phyloP scores from a whole-genome alignment of 805 yeast genomes.

The Komagataella phaffii region DNA sequence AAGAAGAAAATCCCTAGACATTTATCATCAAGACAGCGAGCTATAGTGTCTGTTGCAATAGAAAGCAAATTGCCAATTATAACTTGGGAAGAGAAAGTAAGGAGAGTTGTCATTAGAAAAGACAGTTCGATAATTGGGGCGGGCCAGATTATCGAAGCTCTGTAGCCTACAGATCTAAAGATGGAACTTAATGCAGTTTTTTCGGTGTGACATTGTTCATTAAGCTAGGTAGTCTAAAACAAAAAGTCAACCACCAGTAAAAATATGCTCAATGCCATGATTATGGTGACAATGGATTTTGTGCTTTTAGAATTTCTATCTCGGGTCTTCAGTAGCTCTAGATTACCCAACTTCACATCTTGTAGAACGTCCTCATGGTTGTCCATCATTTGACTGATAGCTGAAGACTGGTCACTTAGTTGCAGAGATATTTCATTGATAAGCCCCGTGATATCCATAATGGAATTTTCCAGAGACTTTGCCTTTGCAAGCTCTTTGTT shows the following conservation, averaged over 20 bases:
- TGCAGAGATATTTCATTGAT: constrained; percentile 69
- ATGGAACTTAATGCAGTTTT: background rate
- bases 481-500: constrained; percentile 48
- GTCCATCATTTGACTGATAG: constrained; percentile 46
- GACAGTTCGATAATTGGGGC: constrained; percentile 62
- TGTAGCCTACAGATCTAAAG: background rate
- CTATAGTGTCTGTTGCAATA: constrained; percentile 41
- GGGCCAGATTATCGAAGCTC: constrained; percentile 11
- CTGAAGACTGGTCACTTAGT: constrained; percentile 57
- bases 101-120: constrained; percentile 56
- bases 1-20: constrained; percentile 31
- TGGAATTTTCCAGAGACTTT: constrained; percentile 43
- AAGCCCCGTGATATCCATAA: constrained; percentile 60
- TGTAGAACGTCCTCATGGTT: constrained; percentile 53
- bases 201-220: background rate
- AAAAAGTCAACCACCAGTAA: constrained; percentile 42
- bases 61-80: constrained; percentile 39
- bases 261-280: constrained; percentile 41
- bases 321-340: constrained; percentile 55
- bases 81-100: constrained; percentile 35
- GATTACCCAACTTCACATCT: constrained; percentile 62
- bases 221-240: background rate
- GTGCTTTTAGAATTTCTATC: constrained; percentile 50
- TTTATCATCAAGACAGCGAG: constrained; percentile 44
- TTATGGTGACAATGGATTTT: constrained; percentile 37